Base-by-base conservation (phyloP, 2,329 filamentous ascomycete species). In the Trichoderma hamatum region DNA sequence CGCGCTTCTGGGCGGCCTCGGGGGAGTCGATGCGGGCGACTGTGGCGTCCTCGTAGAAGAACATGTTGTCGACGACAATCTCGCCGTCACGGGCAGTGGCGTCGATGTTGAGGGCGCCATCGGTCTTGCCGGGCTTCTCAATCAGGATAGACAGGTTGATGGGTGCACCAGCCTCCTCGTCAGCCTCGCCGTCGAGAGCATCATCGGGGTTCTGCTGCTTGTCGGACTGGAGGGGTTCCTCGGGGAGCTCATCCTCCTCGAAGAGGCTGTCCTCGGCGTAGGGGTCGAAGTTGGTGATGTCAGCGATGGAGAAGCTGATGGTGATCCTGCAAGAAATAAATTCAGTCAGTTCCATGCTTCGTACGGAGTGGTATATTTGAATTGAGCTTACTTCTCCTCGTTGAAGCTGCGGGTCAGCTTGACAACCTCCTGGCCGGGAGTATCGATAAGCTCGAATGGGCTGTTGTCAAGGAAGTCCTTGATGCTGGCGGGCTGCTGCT, bases 1-100 rank as follows among this genome's bases (percentile, higher is more conserved):
- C 88, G 76, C 93, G 87, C 75, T 88, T 84, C 86, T 93, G 94
- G 73, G 92, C 88, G 78, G 89, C 86, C 77, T 97, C 93, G 72
- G 93, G 89, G 62, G 86, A 89, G 76, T 90, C 84, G 72, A 91
- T 89, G 78, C 93, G 89, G 52, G 95, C 93, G 72, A 96, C 83
- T 69, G 91, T 89, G 70, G 91, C 85, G 74, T 94, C 90, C 75
- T 88, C 85, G 84, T 93, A 96, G 86, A 93, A 95, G 81, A 91
- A 94, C 76, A 98, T 88, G 82, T 96, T 95, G 79, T 97, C 92
- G 77, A 98, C 91, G 75, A 93, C 85, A 80, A 98, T 90, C 79
- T 89, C 85, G 75, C 94, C 94, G 74, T 97, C 92, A 82, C 96
- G 91, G 36, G 93, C 93, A 70, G 92, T 85, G 70, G 94, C 92